Evolutionary conservation across 768 basidiomycete species (phyloP).

Genomic region (Phaffia australis): DNA sequence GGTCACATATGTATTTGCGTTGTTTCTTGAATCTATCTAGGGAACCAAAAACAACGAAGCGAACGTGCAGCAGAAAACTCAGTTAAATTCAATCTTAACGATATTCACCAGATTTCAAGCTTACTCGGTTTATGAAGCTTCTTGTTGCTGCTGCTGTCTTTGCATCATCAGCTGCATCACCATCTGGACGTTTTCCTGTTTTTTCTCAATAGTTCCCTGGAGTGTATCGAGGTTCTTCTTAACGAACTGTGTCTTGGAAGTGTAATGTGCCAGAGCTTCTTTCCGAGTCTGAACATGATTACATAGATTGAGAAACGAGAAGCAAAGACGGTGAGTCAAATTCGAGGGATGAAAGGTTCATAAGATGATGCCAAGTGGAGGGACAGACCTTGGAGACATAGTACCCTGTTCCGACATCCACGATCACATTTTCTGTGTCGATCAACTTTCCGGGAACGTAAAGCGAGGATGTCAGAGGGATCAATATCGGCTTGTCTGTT

Average conservation of each 20-base stretch:
- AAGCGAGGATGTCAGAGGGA: slow-evolving; percentile 86
- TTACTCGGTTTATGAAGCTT: too few relatives aligned
- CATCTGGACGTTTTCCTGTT: slow-evolving; percentile 61
- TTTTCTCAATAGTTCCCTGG: slow-evolving; percentile 61
- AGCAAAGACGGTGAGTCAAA: neutral
- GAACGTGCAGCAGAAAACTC: too few relatives aligned
- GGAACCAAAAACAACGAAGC: too few relatives aligned
- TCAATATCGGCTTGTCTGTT: slow-evolving; percentile 73
- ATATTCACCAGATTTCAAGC: too few relatives aligned
- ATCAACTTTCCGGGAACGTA: slow-evolving; percentile 86
- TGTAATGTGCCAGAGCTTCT: slow-evolving; percentile 73
- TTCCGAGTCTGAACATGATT: slow-evolving; percentile 53
- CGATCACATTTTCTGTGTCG: slow-evolving; percentile 74
- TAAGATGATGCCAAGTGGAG: neutral
- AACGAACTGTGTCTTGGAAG: slow-evolving; percentile 67
- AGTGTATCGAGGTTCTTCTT: slow-evolving; percentile 70
- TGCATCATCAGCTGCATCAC: slow-evolving; percentile 62
- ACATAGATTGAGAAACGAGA: neutral
- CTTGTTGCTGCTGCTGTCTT: slow-evolving; percentile 41
- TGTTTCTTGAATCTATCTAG: too few relatives aligned
- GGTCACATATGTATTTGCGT: too few relatives aligned
- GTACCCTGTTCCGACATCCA: slow-evolving; percentile 94
- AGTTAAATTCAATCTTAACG: too few relatives aligned
- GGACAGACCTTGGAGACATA: slow-evolving; percentile 76
- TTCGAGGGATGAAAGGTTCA: neutral